Percentiles rank a stretch among this genome's conserved stretches.
Conservation (phyloP, 805 yeast genomes). For the Candida quercuum region DNA sequence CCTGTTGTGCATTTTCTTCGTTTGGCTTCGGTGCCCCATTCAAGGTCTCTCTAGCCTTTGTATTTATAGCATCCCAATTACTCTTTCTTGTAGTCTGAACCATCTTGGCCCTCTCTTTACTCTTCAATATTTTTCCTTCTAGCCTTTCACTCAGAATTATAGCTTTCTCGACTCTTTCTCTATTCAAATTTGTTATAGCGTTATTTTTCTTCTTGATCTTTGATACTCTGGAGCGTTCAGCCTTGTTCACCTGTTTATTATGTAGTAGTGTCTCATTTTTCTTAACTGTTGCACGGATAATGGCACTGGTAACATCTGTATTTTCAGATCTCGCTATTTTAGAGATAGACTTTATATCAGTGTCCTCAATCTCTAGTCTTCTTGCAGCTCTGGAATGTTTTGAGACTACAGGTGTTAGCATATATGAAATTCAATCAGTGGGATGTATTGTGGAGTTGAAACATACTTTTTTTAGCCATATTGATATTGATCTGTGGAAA, state of each 20-base stretch:
- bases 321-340: slow-evolving; percentile 53
- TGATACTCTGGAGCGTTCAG: slow-evolving; percentile 21
- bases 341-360: slow-evolving; percentile 44
- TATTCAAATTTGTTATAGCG: slow-evolving; percentile 27
- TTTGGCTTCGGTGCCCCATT: slow-evolving; percentile 18
- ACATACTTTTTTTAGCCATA: slow-evolving; percentile 25
- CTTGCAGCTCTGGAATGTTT: slow-evolving; percentile 77
- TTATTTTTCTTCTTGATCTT: slow-evolving; percentile 24
- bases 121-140: slow-evolving; percentile 56
- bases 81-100: slow-evolving; percentile 61
- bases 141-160: slow-evolving; percentile 48
- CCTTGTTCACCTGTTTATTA: slow-evolving; percentile 43
- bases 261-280: slow-evolving; percentile 60
- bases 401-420: slow-evolving; percentile 34
- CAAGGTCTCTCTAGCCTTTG: slow-evolving; percentile 28
- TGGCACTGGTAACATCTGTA: slow-evolving; percentile 55
- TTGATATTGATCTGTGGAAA: not conserved
- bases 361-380: slow-evolving; percentile 46
- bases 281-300: slow-evolving; percentile 60
- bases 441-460: not conserved
- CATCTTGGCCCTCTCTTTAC: slow-evolving; percentile 57
- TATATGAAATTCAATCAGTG: not conserved
- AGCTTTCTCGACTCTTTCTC: slow-evolving; percentile 42
- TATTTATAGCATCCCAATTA: slow-evolving; percentile 68
- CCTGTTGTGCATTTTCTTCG: slow-evolving; percentile 12